These are phyloP conservation scores for Hsuehochloa calcarea DNA, from an alignment of 176 grass and related monocot species.

Conservation along the genomic window DNA sequence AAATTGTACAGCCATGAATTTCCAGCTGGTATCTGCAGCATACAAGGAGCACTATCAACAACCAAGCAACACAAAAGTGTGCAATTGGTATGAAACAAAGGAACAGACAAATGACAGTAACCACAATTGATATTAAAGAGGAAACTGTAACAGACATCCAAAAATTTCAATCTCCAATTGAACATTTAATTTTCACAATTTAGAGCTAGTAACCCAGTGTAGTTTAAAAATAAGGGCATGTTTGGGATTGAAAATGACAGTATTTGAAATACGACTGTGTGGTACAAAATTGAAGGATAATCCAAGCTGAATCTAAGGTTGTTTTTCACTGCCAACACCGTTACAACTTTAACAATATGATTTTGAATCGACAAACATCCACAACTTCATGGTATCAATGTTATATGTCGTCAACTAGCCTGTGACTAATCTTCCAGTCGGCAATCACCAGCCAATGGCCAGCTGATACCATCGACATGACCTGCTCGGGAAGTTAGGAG, in stretches of 20 bases:
- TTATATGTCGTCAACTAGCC: neutral
- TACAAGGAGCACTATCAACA: constrained; percentile 29
- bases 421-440: neutral
- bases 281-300: neutral
- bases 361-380: neutral
- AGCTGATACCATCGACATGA: neutral
- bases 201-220: neutral
- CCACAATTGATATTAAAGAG: neutral
- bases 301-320: neutral
- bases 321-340: neutral
- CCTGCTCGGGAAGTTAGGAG: neutral
- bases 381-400: neutral
- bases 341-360: neutral
- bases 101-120: neutral
- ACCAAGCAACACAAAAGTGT: constrained; percentile 12
- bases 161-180: neutral
- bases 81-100: neutral
- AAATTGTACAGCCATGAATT: constrained; percentile 91
- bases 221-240: neutral
- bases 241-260: neutral
- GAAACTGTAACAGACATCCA: neutral
- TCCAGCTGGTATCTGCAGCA: constrained; percentile 59
- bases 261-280: neutral
- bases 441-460: neutral
- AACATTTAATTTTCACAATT: neutral